Conservation (phyloP, 1,139 yeast species). For the Scheffersomyces cryptocercus region DNA sequence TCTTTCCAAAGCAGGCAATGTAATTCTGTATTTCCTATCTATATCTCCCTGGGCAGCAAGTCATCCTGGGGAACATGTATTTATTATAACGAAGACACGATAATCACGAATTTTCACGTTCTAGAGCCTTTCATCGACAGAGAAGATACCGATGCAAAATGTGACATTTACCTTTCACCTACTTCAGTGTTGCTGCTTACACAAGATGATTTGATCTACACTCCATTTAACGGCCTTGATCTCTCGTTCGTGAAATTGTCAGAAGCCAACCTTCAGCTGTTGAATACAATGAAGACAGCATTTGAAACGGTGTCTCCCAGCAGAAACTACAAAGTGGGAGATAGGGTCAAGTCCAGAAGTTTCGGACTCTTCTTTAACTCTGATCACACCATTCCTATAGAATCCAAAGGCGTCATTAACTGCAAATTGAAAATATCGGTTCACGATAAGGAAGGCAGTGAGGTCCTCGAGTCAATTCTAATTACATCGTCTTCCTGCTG, state of each 20-base stretch:
- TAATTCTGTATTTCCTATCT: constrained; percentile 19
- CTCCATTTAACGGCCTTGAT: constrained; percentile 37
- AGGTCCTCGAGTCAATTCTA: constrained; percentile 33
- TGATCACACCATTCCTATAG: constrained; percentile 35
- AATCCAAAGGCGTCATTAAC: constrained; percentile 47
- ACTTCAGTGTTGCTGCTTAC: neutral
- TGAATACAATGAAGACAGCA: neutral
- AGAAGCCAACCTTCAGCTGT: constrained; percentile 7
- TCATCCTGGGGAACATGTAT: constrained; percentile 41
- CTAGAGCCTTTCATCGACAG: constrained; percentile 21
- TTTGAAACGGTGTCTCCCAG: neutral
- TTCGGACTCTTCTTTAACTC: constrained; percentile 52
- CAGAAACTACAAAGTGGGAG: constrained; percentile 24
- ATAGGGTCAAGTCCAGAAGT: constrained; percentile 50
- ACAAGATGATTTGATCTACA: constrained; percentile 2
- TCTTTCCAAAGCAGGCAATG: neutral
- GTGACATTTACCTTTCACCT: constrained; percentile 1
- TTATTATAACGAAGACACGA: constrained; percentile 22
- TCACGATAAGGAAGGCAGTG: constrained; percentile 8
- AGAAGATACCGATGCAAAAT: neutral
- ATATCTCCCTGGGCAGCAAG: constrained; percentile 4
- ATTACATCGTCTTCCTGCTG: constrained; percentile 65
- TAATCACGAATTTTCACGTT: constrained; percentile 42
- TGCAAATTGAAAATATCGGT: constrained; percentile 19
- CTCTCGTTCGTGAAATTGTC: constrained; percentile 35